Evolutionary conservation across 192 early-diverging fungal species (phyloP), one percentile per base, ranked within the genome.

Genomic region (Coemansia sp.): DNA sequence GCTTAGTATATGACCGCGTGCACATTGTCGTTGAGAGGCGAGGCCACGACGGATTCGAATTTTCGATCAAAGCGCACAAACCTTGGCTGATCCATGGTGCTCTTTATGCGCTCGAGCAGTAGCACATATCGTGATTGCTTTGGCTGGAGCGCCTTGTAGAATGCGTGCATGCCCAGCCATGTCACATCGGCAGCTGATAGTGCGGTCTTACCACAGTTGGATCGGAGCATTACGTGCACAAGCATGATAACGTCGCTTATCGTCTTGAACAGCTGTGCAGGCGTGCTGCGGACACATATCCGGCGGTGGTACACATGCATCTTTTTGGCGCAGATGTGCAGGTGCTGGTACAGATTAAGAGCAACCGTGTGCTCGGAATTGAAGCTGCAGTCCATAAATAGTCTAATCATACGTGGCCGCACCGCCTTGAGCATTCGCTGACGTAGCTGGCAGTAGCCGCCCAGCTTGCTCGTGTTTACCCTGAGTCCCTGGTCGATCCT

Each of bases 321-420:
- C 73, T 92, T 92, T 67, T 89, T 89, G 55, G 87, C 92, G 48
- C 86, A 88, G 28, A 92, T 61, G 8, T 87, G 4, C 68, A 92
- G 88, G 59, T 90, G 91, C 66, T 94, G 89, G 72, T 90, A 90
- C 45, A 95, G 72, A 61, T 94, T 96, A 48, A 89, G 62, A n/a
- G 91, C 66, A 20, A 93, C 89, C 0, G 69, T 85, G 6, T 48
- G n/a, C 16, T 68, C 49, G 5, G 88, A 83, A 68, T 93, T 92
- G 54, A 91, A 68, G 12, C 64, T 60, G 20, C 81, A 69, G 71
- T 92, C 90, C 29, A 90, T 76, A 66, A 86, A 90, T 29, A 93
- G 73, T 54, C 79, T 68, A 60, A 88, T 54, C 33, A 77, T 62
- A 45, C 65, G 72, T 20, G 60, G 16, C 14, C 63, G 70, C 49